Percentiles rank a stretch among this genome's conserved stretches.
Conservation (phyloP, 768 basidiomycete species). For the Rossbeevera mucosa region DNA sequence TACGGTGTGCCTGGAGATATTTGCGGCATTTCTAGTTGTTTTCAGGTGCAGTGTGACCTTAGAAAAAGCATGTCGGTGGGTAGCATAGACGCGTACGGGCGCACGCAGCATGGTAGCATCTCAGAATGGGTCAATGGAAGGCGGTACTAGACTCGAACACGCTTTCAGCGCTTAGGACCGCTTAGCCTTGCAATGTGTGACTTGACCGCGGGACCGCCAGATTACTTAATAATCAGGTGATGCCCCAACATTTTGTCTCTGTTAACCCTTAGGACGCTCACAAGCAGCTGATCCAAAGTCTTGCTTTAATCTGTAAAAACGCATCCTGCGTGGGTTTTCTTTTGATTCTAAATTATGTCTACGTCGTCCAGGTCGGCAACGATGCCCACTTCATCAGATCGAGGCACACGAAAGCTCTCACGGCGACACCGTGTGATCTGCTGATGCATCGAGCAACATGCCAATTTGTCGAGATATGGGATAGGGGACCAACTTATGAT, state of each 20-base stretch:
- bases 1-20: background rate
- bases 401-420: background rate
- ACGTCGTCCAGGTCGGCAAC: background rate
- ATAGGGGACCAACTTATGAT: background rate
- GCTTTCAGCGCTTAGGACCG: slow-evolving; percentile 1
- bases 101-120: slow-evolving; percentile 55
- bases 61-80: background rate
- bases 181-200: too few species aligned
- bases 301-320: too few species aligned
- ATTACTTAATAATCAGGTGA: background rate
- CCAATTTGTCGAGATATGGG: background rate
- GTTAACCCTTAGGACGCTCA: too few species aligned
- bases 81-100: slow-evolving; percentile 10
- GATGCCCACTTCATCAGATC: background rate
- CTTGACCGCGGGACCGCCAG: background rate
- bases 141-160: background rate
- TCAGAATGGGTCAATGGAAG: slow-evolving; percentile 3
- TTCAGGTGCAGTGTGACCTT: background rate
- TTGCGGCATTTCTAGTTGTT: background rate
- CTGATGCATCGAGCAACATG: background rate
- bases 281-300: background rate
- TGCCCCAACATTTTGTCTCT: too few species aligned
- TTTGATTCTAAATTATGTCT: too few species aligned
- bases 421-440: background rate
- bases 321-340: too few species aligned